Base-by-base conservation (phyloP, 352 stramenopile species). In the Pythium periplocum region DNA sequence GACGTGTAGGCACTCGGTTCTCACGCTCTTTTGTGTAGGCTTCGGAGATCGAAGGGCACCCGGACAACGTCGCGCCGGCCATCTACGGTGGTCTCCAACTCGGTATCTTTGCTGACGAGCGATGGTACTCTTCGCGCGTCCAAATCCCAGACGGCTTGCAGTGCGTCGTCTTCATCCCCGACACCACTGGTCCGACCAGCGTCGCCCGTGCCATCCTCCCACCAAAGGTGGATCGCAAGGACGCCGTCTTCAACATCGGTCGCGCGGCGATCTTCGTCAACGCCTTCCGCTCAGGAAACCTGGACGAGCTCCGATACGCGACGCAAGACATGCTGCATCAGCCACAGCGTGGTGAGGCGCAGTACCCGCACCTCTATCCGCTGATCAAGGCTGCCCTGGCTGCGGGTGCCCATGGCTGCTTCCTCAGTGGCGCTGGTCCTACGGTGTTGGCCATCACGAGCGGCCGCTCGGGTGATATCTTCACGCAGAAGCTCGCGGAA, bases 21-120 rank as follows among this genome's bases (percentile, higher is more conserved):
- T 10, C 0, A 30, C 26, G 48, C 46, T 45, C 30, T 34, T 57
- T 33, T 65, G 11, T 6, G 4, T 56, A 50, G 60, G 95, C 97
- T 9, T 97, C 96, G 6, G 89, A 90, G 58, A 99, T 99, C 57
- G 97, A 99, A 60, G 97, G 97, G 17, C 97, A 99, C 78, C 97
- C 97, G 1, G 97, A 99, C 75, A 99, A 99, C 67, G 97, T 99
- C 10, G 96, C 97, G 44, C 97, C 97, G 0, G 96, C 93, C 10
- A 99, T 99, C 66, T 99, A 99, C 66, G 97, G 97, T 51, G 97
- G 96, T 30, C 86, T 99, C 59, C 97, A 99, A 81, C 82, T 99
- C 57, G 84, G 84, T 34, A 91, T 94, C 56, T 83, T 85, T 46
- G 97, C 95, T 43, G 95, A 98, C 56, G 83, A 97, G 55, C 93